phyloP scores from a whole-genome alignment of 2,329 filamentous ascomycete species.

The Apiospora rasikravindrae region DNA sequence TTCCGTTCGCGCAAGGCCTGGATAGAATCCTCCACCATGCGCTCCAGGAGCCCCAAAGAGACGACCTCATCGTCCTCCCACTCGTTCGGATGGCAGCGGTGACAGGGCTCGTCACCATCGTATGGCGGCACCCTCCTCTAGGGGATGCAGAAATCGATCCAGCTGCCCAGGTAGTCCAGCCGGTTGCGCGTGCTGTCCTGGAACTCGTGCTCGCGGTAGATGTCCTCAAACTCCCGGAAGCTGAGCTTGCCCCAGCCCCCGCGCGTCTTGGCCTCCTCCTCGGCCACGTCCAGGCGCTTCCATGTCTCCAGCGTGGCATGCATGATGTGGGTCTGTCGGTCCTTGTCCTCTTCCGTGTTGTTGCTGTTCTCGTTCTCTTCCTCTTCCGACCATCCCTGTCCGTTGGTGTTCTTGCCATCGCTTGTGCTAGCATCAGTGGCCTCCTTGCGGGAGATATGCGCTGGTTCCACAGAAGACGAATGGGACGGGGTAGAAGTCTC shows the following conservation, averaged over 20 bases:
- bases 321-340: constrained; percentile 28
- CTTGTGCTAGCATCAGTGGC: background rate
- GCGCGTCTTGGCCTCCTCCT: constrained; percentile 70
- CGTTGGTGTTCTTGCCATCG: background rate
- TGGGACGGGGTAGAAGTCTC: background rate
- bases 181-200: constrained; percentile 66
- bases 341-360: background rate
- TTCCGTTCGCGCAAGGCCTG: background rate
- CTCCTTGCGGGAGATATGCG: background rate
- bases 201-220: constrained; percentile 63
- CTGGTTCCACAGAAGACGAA: background rate
- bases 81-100: background rate
- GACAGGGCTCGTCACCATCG: background rate
- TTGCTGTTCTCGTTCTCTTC: background rate
- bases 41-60: background rate
- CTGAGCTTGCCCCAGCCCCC: constrained; percentile 82
- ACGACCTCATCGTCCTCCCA: background rate
- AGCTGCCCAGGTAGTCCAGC: constrained; percentile 83
- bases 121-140: constrained; percentile 34
- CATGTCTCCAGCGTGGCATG: constrained; percentile 49
- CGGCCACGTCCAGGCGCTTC: constrained; percentile 66
- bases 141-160: constrained; percentile 84
- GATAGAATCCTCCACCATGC: too few species aligned
- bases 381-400: background rate
- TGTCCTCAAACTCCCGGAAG: constrained; percentile 79